Evolutionary conservation across 768 basidiomycete species (phyloP).

Genomic region (Agrocybe chaxingu): DNA sequence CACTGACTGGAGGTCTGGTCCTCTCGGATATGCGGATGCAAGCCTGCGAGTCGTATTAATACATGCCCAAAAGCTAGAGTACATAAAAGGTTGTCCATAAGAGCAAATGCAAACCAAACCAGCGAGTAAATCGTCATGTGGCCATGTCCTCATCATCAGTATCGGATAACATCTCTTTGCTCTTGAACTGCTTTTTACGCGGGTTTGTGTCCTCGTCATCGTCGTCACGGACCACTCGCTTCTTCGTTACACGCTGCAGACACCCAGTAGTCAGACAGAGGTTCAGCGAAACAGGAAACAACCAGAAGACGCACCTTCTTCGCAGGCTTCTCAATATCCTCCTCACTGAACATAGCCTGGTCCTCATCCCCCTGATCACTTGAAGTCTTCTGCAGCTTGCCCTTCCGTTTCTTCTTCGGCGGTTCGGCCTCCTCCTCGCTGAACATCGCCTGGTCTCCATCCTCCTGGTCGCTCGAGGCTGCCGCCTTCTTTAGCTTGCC

Average conservation of each 20-base stretch:
- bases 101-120: no score
- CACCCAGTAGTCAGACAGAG: slow-evolving; percentile 15
- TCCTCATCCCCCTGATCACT: slow-evolving; percentile 60
- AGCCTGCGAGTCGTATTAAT: no score
- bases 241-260: slow-evolving; percentile 53
- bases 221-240: slow-evolving; percentile 74
- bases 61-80: no score
- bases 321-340: slow-evolving; percentile 52
- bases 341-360: slow-evolving; percentile 66
- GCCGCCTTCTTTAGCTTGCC: slow-evolving; percentile 61
- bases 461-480: slow-evolving; percentile 48
- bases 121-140: neutral
- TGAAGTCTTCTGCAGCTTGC: slow-evolving; percentile 61
- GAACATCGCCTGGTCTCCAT: slow-evolving; percentile 64
- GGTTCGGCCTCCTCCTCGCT: slow-evolving; percentile 70
- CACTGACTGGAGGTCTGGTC: no score
- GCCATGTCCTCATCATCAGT: slow-evolving; percentile 68
- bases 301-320: slow-evolving; percentile 56
- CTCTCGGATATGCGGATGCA: no score
- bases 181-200: slow-evolving; percentile 82
- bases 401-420: slow-evolving; percentile 68
- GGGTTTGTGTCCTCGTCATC: slow-evolving; percentile 69
- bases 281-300: neutral
- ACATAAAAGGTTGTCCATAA: no score
- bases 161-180: slow-evolving; percentile 83